phyloP scores from a whole-genome alignment of 2,329 filamentous ascomycete genomes.

The Aspergillus arachidicola region DNA sequence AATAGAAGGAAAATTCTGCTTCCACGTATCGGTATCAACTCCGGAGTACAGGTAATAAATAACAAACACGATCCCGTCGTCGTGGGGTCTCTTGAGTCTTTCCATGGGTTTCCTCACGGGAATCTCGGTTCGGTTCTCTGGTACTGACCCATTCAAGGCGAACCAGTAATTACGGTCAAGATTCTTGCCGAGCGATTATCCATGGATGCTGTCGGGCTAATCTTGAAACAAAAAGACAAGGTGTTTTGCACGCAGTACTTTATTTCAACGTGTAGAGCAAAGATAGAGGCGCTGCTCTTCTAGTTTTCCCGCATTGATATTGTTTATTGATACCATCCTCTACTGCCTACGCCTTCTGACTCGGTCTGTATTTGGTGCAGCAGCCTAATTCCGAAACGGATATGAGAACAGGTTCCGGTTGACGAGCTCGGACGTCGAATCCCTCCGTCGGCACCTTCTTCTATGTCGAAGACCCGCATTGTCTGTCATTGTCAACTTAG shows the following conservation, averaged over 20 bases:
- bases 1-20: background rate
- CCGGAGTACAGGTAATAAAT: background rate
- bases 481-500: background rate
- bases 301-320: background rate
- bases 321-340: background rate
- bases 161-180: background rate
- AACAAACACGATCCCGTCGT: background rate
- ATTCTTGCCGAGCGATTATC: background rate
- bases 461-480: background rate
- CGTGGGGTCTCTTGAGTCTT: background rate
- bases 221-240: background rate
- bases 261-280: background rate
- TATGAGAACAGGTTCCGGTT: background rate
- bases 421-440: background rate
- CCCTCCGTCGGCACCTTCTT: background rate
- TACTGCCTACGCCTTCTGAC: background rate
- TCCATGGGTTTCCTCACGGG: background rate
- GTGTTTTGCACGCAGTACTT: background rate
- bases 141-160: background rate
- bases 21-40: background rate
- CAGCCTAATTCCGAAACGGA: background rate
- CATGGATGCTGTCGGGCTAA: background rate
- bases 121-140: background rate
- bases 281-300: background rate
- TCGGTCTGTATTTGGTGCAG: background rate